Evolutionary conservation across 2,329 filamentous ascomycete species (phyloP).

Genomic region (Emericellopsis atlantica): DNA sequence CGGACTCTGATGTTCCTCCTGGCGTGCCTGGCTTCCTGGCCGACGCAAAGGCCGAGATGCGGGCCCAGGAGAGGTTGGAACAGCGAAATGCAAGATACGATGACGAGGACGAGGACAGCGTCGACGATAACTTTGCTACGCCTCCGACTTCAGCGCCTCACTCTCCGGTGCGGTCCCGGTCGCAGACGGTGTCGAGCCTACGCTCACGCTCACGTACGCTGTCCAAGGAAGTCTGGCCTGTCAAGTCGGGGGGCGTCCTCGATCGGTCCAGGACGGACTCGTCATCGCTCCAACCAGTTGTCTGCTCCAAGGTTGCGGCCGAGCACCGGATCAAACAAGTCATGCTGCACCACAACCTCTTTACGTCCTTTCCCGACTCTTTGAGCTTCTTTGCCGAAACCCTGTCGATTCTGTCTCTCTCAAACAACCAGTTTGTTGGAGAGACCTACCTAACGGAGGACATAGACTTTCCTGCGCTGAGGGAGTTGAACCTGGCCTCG

Average conservation of each 20-base stretch:
- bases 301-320: constrained; percentile 41
- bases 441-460: constrained; percentile 52
- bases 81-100: constrained; percentile 1
- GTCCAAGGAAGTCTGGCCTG: constrained; percentile 36
- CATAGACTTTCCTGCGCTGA: constrained; percentile 59
- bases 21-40: constrained; percentile 8
- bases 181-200: constrained; percentile 30
- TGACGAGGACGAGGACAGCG: constrained; percentile 26
- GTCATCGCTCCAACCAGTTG: constrained; percentile 43
- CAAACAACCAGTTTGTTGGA: constrained; percentile 59
- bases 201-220: constrained; percentile 31
- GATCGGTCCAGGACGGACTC: constrained; percentile 58
- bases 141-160: constrained; percentile 41
- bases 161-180: constrained; percentile 34
- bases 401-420: constrained; percentile 59
- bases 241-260: constrained; percentile 49
- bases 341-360: constrained; percentile 65
- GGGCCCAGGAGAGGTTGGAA: not conserved
- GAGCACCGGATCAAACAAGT: constrained; percentile 41
- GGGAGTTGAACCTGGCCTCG: constrained; percentile 62
- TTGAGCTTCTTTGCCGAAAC: constrained; percentile 60
- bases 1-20: constrained; percentile 5
- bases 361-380: constrained; percentile 56
- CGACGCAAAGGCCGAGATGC: constrained; percentile 8
- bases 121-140: constrained; percentile 40